A percentile compares a stretch with the other conserved stretches of the same genome.
Evolutionary conservation across 345 rosid species (phyloP).

Genomic region (Lepidium sativum): DNA sequence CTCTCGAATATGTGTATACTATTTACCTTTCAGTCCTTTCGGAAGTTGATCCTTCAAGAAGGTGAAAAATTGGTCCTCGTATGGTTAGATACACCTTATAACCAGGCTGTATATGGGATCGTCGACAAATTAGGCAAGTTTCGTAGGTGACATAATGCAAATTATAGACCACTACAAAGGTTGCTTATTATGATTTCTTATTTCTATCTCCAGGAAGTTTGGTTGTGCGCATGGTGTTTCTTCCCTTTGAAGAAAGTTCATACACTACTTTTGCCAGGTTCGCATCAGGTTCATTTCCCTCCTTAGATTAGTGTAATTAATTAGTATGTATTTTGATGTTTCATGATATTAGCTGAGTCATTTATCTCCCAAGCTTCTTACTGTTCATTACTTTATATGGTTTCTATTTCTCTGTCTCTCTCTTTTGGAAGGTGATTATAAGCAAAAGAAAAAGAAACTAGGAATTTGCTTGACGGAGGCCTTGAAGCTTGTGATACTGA

Average conservation of each 20-base stretch:
- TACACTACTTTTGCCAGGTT: conserved; percentile 94
- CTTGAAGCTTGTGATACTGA: conserved; percentile 73
- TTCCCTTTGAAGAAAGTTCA: conserved; percentile 97
- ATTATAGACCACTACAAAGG: background rate
- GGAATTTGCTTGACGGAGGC: conserved; percentile 64
- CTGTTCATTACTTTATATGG: background rate
- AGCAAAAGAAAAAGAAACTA: conserved; percentile 45
- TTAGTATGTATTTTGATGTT: background rate
- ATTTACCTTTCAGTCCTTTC: conserved; percentile 79
- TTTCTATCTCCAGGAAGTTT: conserved; percentile 57
- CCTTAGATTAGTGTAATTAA: conserved; percentile 23
- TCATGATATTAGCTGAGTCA: background rate
- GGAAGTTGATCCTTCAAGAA: conserved; percentile 88
- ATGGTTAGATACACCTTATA: conserved; percentile 91
- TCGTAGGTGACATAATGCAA: background rate
- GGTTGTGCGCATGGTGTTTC: conserved; percentile 89
- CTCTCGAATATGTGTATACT: conserved; percentile 76
- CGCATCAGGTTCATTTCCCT: conserved; percentile 85
- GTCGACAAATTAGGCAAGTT: conserved; percentile 80
- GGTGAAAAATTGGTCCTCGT: conserved; percentile 95
- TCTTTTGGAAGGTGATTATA: conserved; percentile 42
- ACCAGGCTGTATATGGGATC: conserved; percentile 92
- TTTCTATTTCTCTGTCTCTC: background rate
- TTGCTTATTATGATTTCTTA: background rate
- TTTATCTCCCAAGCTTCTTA: background rate